Evolutionary conservation across 345 rosid species (phyloP).

Genomic region (Gossypium herbaceum): DNA sequence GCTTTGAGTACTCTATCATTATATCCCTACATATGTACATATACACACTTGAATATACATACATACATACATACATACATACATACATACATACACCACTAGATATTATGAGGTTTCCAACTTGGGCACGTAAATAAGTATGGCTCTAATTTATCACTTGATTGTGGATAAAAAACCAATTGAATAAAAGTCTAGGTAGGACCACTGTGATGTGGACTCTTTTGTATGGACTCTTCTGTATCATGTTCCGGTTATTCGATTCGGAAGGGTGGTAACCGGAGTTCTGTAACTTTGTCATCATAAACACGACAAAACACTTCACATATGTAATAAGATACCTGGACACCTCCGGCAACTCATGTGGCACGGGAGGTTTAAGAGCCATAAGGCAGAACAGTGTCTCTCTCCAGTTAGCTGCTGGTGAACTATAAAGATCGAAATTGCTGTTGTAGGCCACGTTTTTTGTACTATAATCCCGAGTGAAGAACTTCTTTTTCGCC

Average conservation of each 20-base stretch:
- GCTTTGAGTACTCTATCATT: constrained; percentile 37
- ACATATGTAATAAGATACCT: constrained; percentile 24
- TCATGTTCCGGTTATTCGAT: not conserved
- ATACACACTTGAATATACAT: no score
- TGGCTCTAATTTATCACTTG: no score
- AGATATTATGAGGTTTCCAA: no score
- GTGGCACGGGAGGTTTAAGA: constrained; percentile 33
- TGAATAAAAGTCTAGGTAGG: no score
- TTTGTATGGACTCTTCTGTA: not conserved
- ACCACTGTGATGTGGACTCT: not conserved
- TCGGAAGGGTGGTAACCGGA: not conserved
- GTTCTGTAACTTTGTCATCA: no score
- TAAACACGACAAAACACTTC: not conserved
- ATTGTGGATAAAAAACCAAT: no score
- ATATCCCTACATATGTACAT: constrained; percentile 27
- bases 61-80: no score
- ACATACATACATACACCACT: no score
- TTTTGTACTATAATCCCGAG: constrained; percentile 13
- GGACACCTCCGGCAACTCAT: constrained; percentile 37
- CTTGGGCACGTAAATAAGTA: no score
- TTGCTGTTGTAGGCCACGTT: constrained; percentile 31
- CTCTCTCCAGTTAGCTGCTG: constrained; percentile 45
- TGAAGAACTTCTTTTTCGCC: constrained; percentile 21
- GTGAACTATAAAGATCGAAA: constrained; percentile 36
- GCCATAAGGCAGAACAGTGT: constrained; percentile 27